Evolutionary conservation across 768 basidiomycete species (phyloP), one percentile per base, ranked within the genome.

Genomic region (Cyclocybe aegerita): DNA sequence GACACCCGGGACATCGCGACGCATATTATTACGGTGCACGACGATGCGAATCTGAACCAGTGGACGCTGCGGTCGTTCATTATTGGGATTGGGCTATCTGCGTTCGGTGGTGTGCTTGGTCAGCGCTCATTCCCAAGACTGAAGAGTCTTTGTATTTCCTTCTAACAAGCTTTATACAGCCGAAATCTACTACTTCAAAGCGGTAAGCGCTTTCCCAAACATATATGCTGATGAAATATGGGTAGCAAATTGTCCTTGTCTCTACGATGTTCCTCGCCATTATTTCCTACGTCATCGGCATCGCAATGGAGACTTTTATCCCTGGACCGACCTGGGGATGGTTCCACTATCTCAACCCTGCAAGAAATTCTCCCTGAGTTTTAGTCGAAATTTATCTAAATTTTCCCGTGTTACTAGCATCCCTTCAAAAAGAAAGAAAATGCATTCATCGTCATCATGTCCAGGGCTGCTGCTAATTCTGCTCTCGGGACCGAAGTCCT

Each of bases 361-460:
- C 73, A 58, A 47, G 73, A n/a, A 32, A 47, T 38, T 46, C 40
- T 33, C 37, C 8, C 15, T 16, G 11, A 10, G 40, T n/a, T 15
- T 30, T 12, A 35, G 4, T 9, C 16, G 31, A 33, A n/a, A 44
- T 39, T 42, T 44, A 36, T 39, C 4, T n/a, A 9, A 33, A 12
- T 38, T 32, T 51, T 17, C 45, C 40, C 34, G 30, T 10, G 7
- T 38, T 37, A 15, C n/a, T n/a, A 81, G 79, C 72, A 76, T 17
- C 77, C 81, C 2, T 82, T 81, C 64, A 81, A 82, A 61, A 81
- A 78, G 62, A 82, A 81, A 49, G 81, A 83, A 58, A 78, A 79
- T 60, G 77, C 79, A 0, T 79, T 82, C 54, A 76, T 82, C 32
- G 72, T 82, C 8, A 79, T 82, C 49, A 82, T 82, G 80, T 59